phyloP scores from a whole-genome alignment of 257 asterid genomes.

The Salvia splendens region DNA sequence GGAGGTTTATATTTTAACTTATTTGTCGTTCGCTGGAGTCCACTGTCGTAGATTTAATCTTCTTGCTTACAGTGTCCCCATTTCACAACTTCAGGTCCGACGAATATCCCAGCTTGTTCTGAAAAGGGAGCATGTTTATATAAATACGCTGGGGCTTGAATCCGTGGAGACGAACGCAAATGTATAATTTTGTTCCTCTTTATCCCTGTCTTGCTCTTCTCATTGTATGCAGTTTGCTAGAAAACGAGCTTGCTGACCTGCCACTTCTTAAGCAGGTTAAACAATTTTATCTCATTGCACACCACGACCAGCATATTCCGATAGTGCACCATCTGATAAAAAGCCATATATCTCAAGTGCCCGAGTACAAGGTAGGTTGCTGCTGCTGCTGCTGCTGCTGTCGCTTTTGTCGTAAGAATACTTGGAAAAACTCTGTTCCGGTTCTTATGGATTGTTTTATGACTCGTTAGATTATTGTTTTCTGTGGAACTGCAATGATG shows the following conservation, averaged over 20 bases:
- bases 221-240: neutral
- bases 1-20: constrained; percentile 61
- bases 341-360: constrained; percentile 64
- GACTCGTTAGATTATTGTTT: constrained; percentile 67
- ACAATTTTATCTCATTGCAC: constrained; percentile 72
- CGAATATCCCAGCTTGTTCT: constrained; percentile 86
- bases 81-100: constrained; percentile 67
- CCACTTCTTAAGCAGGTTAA: constrained; percentile 60
- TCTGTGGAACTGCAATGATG: constrained; percentile 84
- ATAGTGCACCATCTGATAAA: constrained; percentile 66
- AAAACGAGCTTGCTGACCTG: constrained; percentile 22
- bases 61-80: constrained; percentile 23
- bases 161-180: constrained; percentile 63
- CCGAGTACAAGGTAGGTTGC: constrained; percentile 71
- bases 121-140: constrained; percentile 74
- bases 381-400: constrained; percentile 20
- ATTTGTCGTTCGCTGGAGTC: neutral
- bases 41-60: constrained; percentile 11
- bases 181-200: constrained; percentile 44
- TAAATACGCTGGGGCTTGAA: constrained; percentile 77
- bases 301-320: constrained; percentile 74
- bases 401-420: constrained; percentile 9
- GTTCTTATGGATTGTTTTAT: constrained; percentile 25
- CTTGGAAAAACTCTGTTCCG: neutral
- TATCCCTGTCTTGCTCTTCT: neutral